Evolutionary conservation across 106 monocot genomes (phyloP), one percentile per base, ranked within the genome.

Genomic region (Dendrobium chrysotoxum): DNA sequence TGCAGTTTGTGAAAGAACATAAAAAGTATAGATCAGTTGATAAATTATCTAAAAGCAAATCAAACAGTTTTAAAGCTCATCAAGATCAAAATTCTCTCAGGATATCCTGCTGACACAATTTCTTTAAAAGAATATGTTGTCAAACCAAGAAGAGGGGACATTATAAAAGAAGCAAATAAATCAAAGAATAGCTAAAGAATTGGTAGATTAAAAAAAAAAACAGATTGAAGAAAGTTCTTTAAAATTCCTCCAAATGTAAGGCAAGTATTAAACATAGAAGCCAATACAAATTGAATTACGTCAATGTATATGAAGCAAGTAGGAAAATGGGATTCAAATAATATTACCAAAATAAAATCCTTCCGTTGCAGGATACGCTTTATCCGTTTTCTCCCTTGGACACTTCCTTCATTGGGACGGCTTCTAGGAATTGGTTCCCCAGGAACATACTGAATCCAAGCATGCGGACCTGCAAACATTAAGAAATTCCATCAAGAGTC

Each of bases 361-460:
- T 88, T 93, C 58, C 86, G 72, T 79, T 95, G 95, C 77, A 53
- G 75, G 78, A 93, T 90, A 58, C 99, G 89, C 85, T 99, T 99
- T 77, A 84, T 95, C 40, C 76, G 79, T 0, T 99, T 99, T 82
- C 99, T 95, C 53, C 95, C 87, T 35, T 85, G 78, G 40, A 89
- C 85, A 79, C 99, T 99, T 45, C 95, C 99, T 85, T 87, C 84
- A 70, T 95, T 99, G n/a, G 95, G 99, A 76, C 90, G 92, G 81
- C 91, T 91, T 55, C 76, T 83, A 26, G 89, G 95, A 72, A 95
- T 88, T 38, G 95, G 91, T 80, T 99, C 99, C 76, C 91, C 99
- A 79, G 99, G 89, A 23, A 88, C 85, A 86, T 89, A 87, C 50
- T 91, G 89, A 76, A 99, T 87, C 99, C 99, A 99, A 75, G 87